Evolutionary conservation across 2,329 filamentous ascomycete genomes (phyloP), one percentile per base, ranked within the genome.

Genomic region (Fusarium sp.): DNA sequence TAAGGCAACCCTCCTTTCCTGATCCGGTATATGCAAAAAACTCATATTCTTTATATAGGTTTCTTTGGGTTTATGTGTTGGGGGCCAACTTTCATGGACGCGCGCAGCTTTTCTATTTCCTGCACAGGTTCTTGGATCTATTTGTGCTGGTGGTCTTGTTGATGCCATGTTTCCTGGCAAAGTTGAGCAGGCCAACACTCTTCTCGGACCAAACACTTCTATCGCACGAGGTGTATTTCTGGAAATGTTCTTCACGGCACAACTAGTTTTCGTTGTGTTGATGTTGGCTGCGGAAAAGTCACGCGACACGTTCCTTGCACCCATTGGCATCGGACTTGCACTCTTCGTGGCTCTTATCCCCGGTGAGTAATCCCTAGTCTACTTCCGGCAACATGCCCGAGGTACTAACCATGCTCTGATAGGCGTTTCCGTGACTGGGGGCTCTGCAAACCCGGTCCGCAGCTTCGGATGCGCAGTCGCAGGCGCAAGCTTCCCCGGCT

Each of bases 281-380:
- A 89, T 91, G 86, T 80, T 91, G 54, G 89, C 89, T 0, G 85
- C 86, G 3, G 89, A 91, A 73, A 91, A 92, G 77, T 89, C 91
- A 74, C 87, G 87, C 42, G 87, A 87, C 3, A 92, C 90, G 0
- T 91, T 85, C 72, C 78, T 92, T 1, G 90, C 90, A 0, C 90
- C 90, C 0, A 79, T 92, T 0, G 89, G 88, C 2, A 91, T 93
- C 66, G 91, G 91, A 0, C 76, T 92, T 4, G 81, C 89, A 0
- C 82, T 92, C 27, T 92, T 92, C 74, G 83, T 92, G 23, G 79
- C 78, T 2, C 75, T 83, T 70, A 75, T 82, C 14, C 71, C 71
- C 51, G 71, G 71, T 73, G 67, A 40, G 67, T 25, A 8, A 11
- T 44, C 1, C 10, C 4, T 10, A 9, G 3, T 4, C 5, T 36